Conservation (phyloP, 495 filamentous ascomycete species). For the Penicillium fimorum region DNA sequence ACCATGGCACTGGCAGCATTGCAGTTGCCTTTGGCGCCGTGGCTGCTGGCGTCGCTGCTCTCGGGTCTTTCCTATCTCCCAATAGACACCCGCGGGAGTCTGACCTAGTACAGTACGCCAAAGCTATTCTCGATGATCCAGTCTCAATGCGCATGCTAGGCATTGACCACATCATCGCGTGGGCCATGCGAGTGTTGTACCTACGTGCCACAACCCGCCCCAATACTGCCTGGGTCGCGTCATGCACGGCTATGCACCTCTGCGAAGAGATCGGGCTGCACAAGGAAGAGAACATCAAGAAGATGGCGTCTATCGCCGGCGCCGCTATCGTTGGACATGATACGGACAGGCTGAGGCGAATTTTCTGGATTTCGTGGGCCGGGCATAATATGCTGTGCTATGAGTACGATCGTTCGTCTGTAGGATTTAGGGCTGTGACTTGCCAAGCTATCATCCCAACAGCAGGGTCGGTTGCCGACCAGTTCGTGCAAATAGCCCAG, state of each 20-base stretch:
- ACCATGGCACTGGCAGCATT: constrained; percentile 18
- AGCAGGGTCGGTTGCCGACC: constrained; percentile 27
- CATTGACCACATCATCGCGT: constrained; percentile 36
- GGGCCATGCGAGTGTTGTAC: constrained; percentile 36
- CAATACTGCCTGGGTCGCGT: constrained; percentile 37
- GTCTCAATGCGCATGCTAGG: constrained; percentile 27
- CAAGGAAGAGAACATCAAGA: constrained; percentile 31
- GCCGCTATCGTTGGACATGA: constrained; percentile 28
- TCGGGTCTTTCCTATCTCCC: constrained; percentile 34
- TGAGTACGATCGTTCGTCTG: constrained; percentile 32
- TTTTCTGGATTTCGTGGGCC: constrained; percentile 37
- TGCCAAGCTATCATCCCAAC: constrained; percentile 22
- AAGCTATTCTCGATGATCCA: constrained; percentile 36
- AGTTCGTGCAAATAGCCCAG: constrained; percentile 31
- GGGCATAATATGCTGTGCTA: constrained; percentile 35
- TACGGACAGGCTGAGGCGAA: constrained; percentile 30
- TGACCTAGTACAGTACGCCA: constrained; percentile 33
- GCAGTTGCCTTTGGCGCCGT: constrained; percentile 29
- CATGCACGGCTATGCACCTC: constrained; percentile 36
- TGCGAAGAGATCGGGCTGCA: constrained; percentile 31
- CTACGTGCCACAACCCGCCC: constrained; percentile 36
- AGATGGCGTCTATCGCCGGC: constrained; percentile 24
- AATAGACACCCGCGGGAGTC: constrained; percentile 28
- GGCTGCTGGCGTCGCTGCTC: constrained; percentile 30
- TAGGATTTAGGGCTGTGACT: constrained; percentile 26